Conservation (phyloP, 768 basidiomycete genomes). For the Ramaria rubella region DNA sequence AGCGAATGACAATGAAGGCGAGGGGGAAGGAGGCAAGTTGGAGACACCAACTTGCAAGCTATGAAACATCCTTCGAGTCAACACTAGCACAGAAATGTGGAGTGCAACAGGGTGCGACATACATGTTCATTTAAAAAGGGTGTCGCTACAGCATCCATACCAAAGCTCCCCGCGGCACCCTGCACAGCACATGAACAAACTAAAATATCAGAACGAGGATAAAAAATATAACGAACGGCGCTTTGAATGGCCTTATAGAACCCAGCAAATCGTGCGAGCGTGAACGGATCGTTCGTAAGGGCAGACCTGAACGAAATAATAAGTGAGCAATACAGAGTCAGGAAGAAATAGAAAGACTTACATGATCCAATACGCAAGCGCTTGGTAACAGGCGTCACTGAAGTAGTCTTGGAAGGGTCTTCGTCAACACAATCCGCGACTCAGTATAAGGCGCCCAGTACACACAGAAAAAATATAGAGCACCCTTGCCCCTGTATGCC, state of each 20-base stretch:
- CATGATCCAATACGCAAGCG: conserved; percentile 15
- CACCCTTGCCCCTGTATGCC: conserved; percentile 29
- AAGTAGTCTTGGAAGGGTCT: conserved; percentile 28
- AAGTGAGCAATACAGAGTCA: background rate
- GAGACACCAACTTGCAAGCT: conserved; percentile 31
- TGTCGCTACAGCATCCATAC: conserved; percentile 39
- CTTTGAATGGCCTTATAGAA: conserved; percentile 34
- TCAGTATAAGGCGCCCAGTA: too few relatives aligned
- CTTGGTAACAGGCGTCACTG: conserved; percentile 22
- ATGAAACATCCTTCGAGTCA: background rate
- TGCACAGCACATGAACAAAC: background rate
- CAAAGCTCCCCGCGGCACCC: conserved; percentile 35
- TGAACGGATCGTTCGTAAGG: conserved; percentile 40
- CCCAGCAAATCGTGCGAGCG: conserved; percentile 39
- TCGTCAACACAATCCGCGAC: background rate
- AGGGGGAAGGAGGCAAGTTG: conserved; percentile 32
- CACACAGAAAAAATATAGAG: conserved; percentile 36
- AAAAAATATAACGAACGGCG: background rate
- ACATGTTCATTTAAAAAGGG: conserved; percentile 39
- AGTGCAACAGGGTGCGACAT: background rate
- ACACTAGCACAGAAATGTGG: background rate
- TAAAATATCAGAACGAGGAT: background rate
- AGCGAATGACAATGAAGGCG: conserved; percentile 27
- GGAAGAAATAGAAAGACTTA: conserved; percentile 5
- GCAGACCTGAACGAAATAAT: conserved; percentile 26